Percentiles rank a stretch among this genome's conserved stretches.
Conservation (phyloP, 345 rosid species). For the Rhodomyrtus tomentosa region DNA sequence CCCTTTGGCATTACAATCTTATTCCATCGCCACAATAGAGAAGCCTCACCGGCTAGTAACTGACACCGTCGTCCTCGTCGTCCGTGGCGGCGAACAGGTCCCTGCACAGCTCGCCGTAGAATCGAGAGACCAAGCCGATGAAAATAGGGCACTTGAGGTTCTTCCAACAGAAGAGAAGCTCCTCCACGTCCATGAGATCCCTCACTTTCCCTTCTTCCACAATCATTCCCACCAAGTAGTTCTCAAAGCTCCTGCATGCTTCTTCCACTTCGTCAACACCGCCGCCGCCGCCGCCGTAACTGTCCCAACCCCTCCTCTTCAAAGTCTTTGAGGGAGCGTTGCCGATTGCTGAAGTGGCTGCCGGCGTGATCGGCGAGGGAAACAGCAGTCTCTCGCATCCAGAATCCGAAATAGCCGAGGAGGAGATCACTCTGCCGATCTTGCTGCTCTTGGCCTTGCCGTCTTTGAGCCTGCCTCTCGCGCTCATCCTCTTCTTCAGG, state of each 20-base stretch:
- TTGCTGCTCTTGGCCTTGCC: background rate
- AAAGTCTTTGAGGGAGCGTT: background rate
- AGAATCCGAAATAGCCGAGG: background rate
- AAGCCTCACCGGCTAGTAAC: background rate
- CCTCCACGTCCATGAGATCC: constrained; percentile 74
- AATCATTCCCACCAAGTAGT: constrained; percentile 70
- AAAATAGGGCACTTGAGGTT: constrained; percentile 71
- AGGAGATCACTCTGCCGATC: background rate
- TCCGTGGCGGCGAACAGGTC: constrained; percentile 27
- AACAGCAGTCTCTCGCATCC: background rate
- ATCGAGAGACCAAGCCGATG: constrained; percentile 54
- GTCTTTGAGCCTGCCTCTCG: background rate
- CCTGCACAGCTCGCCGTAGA: constrained; percentile 80
- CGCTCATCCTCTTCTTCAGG: background rate
- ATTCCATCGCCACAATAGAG: background rate
- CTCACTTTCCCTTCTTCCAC: constrained; percentile 68
- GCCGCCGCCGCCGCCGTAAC: background rate
- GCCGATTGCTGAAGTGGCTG: background rate
- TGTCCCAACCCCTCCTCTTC: background rate
- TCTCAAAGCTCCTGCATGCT: constrained; percentile 79
- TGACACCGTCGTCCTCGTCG: background rate
- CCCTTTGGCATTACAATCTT: background rate
- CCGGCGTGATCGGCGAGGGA: background rate
- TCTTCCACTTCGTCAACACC: constrained; percentile 42
- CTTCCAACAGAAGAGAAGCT: constrained; percentile 81